Evolutionary conservation across 225 moss, liverwort and hornwort genomes (phyloP), one percentile per base, ranked within the genome.

Genomic region (Antitrichia curtipendula): DNA sequence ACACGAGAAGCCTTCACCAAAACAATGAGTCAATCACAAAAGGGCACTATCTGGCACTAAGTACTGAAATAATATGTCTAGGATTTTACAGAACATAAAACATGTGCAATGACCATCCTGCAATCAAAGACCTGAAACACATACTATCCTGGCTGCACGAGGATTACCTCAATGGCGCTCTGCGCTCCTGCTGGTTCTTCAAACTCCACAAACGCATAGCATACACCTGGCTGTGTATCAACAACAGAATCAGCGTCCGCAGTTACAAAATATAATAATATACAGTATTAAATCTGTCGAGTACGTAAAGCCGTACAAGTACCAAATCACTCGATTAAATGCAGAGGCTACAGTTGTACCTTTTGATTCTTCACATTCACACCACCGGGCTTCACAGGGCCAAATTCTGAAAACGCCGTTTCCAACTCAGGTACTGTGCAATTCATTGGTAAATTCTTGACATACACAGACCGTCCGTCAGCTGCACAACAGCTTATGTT

Each of bases 151-250:
- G 29, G 74, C 12, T 4, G 21, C 41, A 53, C 23, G 29, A 38
- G 40, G 17, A 47, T 58, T 88, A 98, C 97, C 96, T 96, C 95
- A 47, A 98, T 98, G 16, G 98, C 97, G 57, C 85, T 91, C 81
- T 93, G 93, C 38, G 97, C 98, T 70, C 95, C 94, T 40, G 89
- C 50, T 36, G 90, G 65, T 74, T 97, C 95, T 81, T 98, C 98
- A 82, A 96, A 98, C 88, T 98, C 98, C 74, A 98, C 95, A 75
- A 98, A 98, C 21, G 97, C 98, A 78, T 96, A 98, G 88, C 98
- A 97, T 27, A 96, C 95, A 65, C 92, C 90, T 91, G 88, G 91
- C 96, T 96, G 98, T 72, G 78, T 21, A 8, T 62, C 60, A 58
- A 17, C 29, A 88, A 59, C 50, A 88, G 25, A 81, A 43, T 36